Conservation (phyloP, 768 basidiomycete genomes). For the Suillus sp. region DNA sequence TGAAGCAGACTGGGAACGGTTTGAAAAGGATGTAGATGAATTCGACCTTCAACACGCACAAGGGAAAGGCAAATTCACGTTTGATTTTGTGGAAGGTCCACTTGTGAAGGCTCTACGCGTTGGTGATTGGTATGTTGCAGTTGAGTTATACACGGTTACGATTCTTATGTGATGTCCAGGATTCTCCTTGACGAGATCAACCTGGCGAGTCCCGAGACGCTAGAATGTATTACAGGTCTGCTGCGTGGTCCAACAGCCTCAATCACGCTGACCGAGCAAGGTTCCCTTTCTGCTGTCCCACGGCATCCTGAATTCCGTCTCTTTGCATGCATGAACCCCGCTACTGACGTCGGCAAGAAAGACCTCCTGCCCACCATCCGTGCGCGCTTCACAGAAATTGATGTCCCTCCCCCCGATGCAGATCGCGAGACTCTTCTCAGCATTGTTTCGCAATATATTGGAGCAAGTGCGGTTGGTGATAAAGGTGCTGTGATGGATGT, state of each 20-base stretch:
- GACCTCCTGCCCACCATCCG: conserved; percentile 92
- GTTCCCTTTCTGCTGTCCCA: conserved; percentile 83
- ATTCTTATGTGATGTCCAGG: conserved; percentile 45
- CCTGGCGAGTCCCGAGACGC: conserved; percentile 88
- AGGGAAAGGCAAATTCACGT: conserved; percentile 87
- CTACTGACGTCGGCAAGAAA: conserved; percentile 97
- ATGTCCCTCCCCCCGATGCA: conserved; percentile 91
- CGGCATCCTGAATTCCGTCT: conserved; percentile 95
- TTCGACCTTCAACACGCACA: conserved; percentile 91
- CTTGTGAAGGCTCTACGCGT: conserved; percentile 85
- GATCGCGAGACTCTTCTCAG: conserved; percentile 87
- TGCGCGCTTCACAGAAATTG: conserved; percentile 91
- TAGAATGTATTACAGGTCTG: conserved; percentile 90
- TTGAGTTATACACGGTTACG: neutral
- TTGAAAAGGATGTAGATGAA: conserved; percentile 66
- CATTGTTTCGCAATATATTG: conserved; percentile 90
- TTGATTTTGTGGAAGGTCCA: conserved; percentile 94
- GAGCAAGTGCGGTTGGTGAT: conserved; percentile 79
- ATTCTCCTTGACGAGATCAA: conserved; percentile 96
- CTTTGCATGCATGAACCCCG: conserved; percentile 99
- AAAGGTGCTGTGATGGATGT: conserved; percentile 86
- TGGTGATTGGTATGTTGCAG: conserved; percentile 80
- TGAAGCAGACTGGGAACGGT: conserved; percentile 62
- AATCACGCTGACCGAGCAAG: conserved; percentile 91
- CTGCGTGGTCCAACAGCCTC: conserved; percentile 85